Conservation (phyloP, 768 basidiomycete species). For the Gymnopilus junonius region DNA sequence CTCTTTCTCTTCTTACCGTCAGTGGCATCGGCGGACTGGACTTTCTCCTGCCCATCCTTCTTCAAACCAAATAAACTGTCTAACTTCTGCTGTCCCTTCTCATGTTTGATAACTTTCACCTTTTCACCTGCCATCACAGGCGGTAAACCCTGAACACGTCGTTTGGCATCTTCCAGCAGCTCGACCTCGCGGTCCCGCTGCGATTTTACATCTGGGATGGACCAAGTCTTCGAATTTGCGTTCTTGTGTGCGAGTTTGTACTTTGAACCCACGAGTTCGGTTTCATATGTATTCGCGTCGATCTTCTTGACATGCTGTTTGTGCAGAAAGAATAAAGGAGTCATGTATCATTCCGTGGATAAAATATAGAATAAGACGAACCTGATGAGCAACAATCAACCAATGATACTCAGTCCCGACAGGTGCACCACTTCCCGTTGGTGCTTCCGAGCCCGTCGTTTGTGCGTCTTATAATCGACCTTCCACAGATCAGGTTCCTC, state of each 20-base stretch:
- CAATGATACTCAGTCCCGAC: neutral
- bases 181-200: neutral
- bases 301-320: neutral
- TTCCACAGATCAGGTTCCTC: neutral
- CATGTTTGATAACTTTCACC: neutral
- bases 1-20: neutral
- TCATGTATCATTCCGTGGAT: neutral
- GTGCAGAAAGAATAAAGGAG: too few relatives aligned
- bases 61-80: neutral
- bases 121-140: neutral
- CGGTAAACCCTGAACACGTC: neutral
- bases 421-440: neutral
- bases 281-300: neutral
- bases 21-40: neutral
- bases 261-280: neutral
- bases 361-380: neutral
- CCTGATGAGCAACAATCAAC: neutral
- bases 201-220: neutral
- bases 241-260: neutral
- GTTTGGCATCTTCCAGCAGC: neutral
- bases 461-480: neutral
- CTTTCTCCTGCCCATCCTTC: neutral
- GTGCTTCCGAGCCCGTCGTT: neutral
- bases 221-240: neutral
- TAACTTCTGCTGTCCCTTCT: neutral